These are phyloP conservation scores for Pythium aphanidermatum DNA, from an alignment of 352 stramenopile genomes.

Conservation along the genomic window DNA sequence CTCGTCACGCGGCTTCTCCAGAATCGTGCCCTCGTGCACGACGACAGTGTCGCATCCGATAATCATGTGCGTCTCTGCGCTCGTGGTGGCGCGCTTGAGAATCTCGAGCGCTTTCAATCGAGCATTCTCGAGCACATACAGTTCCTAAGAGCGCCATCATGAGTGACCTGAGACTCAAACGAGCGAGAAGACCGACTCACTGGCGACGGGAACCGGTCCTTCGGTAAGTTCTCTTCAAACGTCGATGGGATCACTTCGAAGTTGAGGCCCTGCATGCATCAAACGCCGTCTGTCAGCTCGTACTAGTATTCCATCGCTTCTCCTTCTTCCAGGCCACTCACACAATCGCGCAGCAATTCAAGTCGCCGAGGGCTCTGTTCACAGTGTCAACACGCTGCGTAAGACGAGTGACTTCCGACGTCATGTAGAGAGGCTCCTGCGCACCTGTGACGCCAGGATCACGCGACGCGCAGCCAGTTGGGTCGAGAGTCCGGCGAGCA, in stretches of 20 bases:
- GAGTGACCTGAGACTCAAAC: no score
- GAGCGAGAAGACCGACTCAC: conserved; percentile 16
- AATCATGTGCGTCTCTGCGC: conserved; percentile 29
- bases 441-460: conserved; percentile 65
- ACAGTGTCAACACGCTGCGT: not conserved
- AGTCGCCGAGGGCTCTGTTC: conserved; percentile 61
- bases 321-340: conserved; percentile 21
- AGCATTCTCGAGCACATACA: conserved; percentile 77
- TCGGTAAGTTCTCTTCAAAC: conserved; percentile 80
- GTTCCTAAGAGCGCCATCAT: conserved; percentile 24
- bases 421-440: not conserved
- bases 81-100: conserved; percentile 29
- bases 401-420: not conserved
- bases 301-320: not conserved
- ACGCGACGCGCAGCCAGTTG: conserved; percentile 47
- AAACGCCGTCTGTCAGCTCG: not conserved
- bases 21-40: conserved; percentile 73
- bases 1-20: conserved; percentile 87
- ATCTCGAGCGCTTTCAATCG: conserved; percentile 77
- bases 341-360: conserved; percentile 65
- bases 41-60: conserved; percentile 90
- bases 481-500: conserved; percentile 44
- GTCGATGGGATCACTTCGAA: conserved; percentile 79
- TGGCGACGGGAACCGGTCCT: conserved; percentile 54
- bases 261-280: conserved; percentile 35